Percentiles rank a stretch among this genome's conserved stretches.
Conservation (phyloP, 805 yeast genomes). For the Starmerella potacharoeniae region DNA sequence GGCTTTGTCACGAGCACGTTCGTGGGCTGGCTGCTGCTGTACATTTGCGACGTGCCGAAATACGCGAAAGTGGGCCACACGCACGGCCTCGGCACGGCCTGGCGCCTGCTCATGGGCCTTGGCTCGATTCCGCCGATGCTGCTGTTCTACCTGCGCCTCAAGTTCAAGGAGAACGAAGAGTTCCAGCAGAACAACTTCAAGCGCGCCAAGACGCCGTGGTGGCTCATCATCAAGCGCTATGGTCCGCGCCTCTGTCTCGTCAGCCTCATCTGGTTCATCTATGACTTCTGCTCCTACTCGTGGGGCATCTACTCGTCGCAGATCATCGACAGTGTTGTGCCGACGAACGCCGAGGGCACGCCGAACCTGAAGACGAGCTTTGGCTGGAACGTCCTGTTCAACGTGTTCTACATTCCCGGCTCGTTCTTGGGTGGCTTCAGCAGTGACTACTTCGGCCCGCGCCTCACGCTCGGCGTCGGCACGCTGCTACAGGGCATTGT, state of each 20-base stretch:
- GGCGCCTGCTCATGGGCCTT: constrained; percentile 84
- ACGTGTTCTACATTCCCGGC: constrained; percentile 84
- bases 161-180: constrained; percentile 60
- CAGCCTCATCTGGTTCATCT: constrained; percentile 77
- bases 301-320: constrained; percentile 74
- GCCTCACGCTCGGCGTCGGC: constrained; percentile 63
- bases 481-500: constrained; percentile 60
- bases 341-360: constrained; percentile 31
- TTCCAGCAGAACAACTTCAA: constrained; percentile 64
- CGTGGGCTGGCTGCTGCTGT: constrained; percentile 72
- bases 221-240: constrained; percentile 62
- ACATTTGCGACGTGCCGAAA: constrained; percentile 51
- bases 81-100: constrained; percentile 63
- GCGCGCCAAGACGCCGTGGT: constrained; percentile 44
- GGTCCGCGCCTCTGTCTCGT: constrained; percentile 68
- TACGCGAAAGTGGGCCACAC: constrained; percentile 24
- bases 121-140: constrained; percentile 83
- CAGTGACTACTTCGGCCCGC: constrained; percentile 87
- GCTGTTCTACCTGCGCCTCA: constrained; percentile 64
- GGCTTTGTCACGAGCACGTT: constrained; percentile 79
- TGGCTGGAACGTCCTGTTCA: constrained; percentile 88
- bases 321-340: constrained; percentile 51
- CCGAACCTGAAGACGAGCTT: constrained; percentile 54
- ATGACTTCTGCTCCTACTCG: constrained; percentile 79
- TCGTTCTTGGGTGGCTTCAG: constrained; percentile 72